These are phyloP conservation scores for Lupinus albus DNA, from an alignment of 306 rosid species.

Conservation along the genomic window DNA sequence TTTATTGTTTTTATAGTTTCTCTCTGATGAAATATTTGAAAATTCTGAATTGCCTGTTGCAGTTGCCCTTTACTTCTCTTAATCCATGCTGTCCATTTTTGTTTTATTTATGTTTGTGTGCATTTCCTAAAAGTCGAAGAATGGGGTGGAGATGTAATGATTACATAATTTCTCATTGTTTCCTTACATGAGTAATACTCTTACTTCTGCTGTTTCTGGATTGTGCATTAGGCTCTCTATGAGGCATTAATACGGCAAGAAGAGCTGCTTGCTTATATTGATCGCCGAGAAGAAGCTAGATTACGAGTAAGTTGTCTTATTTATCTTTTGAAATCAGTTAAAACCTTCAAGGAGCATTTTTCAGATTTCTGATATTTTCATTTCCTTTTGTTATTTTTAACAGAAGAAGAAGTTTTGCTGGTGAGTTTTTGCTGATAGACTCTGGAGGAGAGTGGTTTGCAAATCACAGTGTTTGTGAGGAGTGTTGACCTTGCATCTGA, in stretches of 20 bases:
- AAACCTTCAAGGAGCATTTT: neutral
- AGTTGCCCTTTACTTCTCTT: constrained; percentile 4
- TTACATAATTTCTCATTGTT: constrained; percentile 25
- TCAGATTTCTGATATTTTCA: constrained; percentile 33
- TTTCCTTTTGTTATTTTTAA: constrained; percentile 35
- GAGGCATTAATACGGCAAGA: constrained; percentile 94
- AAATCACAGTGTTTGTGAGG: neutral
- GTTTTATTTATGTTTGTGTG: neutral
- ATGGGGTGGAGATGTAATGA: constrained; percentile 26
- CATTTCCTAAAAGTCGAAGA: constrained; percentile 18
- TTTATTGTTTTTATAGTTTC: constrained; percentile 7
- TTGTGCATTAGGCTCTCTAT: constrained; percentile 72
- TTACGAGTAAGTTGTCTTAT: constrained; percentile 61
- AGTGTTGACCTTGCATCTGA: constrained; percentile 30
- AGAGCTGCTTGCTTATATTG: constrained; percentile 87
- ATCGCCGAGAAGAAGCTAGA: constrained; percentile 80
- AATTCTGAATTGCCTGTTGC: neutral
- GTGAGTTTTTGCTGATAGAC: constrained; percentile 53
- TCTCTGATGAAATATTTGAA: constrained; percentile 11
- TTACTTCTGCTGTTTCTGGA: constrained; percentile 27
- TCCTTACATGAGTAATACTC: constrained; percentile 26
- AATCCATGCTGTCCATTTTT: neutral
- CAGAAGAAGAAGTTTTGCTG: constrained; percentile 75
- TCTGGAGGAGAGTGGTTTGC: constrained; percentile 37
- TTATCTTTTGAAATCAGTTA: neutral